Evolutionary conservation across 352 stramenopile genomes (phyloP).

Genomic region (Globisporangium uncinulatum): DNA sequence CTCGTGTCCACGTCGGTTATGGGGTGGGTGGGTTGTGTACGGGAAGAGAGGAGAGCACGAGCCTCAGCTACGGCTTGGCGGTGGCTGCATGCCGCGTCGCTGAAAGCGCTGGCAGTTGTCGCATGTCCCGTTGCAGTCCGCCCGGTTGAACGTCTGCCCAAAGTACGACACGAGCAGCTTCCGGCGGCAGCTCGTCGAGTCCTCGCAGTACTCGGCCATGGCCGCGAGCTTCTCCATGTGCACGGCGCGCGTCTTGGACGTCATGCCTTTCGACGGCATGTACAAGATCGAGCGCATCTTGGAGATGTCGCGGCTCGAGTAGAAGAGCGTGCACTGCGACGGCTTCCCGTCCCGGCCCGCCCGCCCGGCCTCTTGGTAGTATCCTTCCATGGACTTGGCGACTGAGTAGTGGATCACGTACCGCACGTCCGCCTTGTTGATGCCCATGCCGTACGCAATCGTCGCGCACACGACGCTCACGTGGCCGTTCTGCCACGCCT

Average conservation of each 20-base stretch:
- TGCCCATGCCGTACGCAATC: conserved; percentile 95
- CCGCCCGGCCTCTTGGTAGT: conserved; percentile 97
- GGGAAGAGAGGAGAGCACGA: too few relatives aligned
- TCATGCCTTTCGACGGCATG: conserved; percentile 79
- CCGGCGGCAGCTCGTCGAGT: conserved; percentile 66
- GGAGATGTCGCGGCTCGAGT: conserved; percentile 75
- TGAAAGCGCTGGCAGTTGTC: conserved; percentile 12
- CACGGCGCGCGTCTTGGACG: conserved; percentile 51
- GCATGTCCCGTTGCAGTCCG: conserved; percentile 44
- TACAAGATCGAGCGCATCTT: conserved; percentile 80
- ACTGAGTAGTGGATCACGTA: conserved; percentile 92
- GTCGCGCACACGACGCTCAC: conserved; percentile 92
- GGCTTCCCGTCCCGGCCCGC: conserved; percentile 94
- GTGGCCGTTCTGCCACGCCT: conserved; percentile 67
- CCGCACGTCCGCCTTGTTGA: conserved; percentile 93
- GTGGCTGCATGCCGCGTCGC: conserved; percentile 1
- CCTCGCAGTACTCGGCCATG: conserved; percentile 79
- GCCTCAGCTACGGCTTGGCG: not conserved
- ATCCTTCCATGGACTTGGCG: conserved; percentile 94
- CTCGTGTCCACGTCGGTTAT: not conserved
- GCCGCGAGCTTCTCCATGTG: conserved; percentile 74
- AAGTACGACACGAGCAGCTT: conserved; percentile 79
- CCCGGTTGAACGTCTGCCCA: conserved; percentile 62
- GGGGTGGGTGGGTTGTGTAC: too few relatives aligned
- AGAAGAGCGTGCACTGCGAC: conserved; percentile 90